phyloP scores from a whole-genome alignment of 2,329 filamentous ascomycete species.

The Colletotrichum chrysophilum region DNA sequence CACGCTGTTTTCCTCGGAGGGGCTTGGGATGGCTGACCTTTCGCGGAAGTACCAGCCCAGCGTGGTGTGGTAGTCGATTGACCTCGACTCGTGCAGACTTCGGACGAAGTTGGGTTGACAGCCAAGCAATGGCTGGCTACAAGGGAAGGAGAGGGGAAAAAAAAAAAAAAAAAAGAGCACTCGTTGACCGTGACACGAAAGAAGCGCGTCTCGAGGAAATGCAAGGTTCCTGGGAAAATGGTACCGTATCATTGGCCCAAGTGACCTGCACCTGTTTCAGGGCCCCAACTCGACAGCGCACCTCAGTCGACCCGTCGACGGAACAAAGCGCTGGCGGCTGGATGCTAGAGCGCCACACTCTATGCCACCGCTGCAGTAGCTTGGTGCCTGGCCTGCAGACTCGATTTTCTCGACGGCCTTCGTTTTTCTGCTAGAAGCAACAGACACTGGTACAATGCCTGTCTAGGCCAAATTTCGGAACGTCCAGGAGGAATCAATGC shows the following conservation, averaged over 20 bases:
- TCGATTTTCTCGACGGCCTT: neutral
- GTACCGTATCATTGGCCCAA: slow-evolving; percentile 6
- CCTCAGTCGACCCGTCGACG: neutral
- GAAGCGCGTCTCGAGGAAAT: neutral
- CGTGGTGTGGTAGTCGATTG: neutral
- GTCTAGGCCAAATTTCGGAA: neutral
- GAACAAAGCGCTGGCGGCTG: neutral
- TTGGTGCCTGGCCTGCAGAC: neutral
- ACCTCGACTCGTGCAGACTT: neutral
- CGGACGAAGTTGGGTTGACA: slow-evolving; percentile 9
- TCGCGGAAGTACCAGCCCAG: neutral
- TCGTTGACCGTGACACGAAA: neutral
- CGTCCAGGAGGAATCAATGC: neutral
- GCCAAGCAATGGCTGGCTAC: neutral
- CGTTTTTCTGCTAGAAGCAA: neutral
- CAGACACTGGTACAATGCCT: neutral
- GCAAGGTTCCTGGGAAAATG: neutral
- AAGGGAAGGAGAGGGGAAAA: neutral
- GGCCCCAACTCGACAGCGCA: neutral
- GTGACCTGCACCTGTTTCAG: slow-evolving; percentile 5
- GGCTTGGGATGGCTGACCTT: neutral
- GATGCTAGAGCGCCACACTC: neutral
- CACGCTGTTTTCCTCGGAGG: neutral
- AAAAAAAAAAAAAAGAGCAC: neutral
- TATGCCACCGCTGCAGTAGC: neutral